Base-by-base conservation (phyloP, 495 filamentous ascomycete genomes). In the Glutinoglossum americanum region DNA sequence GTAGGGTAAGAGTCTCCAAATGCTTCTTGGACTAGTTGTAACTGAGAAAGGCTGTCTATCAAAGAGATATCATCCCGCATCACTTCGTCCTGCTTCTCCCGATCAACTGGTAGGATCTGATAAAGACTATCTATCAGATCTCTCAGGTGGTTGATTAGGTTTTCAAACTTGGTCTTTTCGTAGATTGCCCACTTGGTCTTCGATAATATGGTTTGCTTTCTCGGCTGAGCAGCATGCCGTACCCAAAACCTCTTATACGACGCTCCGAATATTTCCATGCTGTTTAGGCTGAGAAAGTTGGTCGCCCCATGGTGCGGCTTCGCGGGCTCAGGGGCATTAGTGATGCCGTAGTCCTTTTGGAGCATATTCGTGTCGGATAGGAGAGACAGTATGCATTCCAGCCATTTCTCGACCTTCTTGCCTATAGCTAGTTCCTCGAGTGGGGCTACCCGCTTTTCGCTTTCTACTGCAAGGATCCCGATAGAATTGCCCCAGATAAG, bases 401-500 rank as follows among this genome's bases (percentile, higher is more conserved):
- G n/a, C 8, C 47, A 49, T n/a, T n/a, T 49, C 3, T 9, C 6
- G 25, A 41, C 4, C 23, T 33, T 2, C 19, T n/a, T 25, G 7
- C 1, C 6, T 1, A 3, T 49, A 2, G 2, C 8, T 1, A n/a
- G 1, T 3, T 49, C 47, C 8, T 49, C n/a, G 8, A 49, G 47
- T 3, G 3, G 3, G 2, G n/a, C 3, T 2, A 3, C 19, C 2
- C 48, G 23, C 17, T 53, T 26, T 45, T 54, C 25, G 53, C 13
- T 35, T 23, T 2, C 19, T 3, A 47, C 33, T 25, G 21, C 13
- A 6, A 62, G 41, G 5, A 64, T 19, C 8, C 57, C 55, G 25
- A 63, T 27, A 17, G 35, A 19, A 33, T 65, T 53, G 17, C 62
- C 62, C 63, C 63, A 65, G n/a, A 60, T 39, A 21, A 60, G 57